Base-by-base conservation (phyloP, 352 stramenopile species). In the Pythium plurisporium region DNA sequence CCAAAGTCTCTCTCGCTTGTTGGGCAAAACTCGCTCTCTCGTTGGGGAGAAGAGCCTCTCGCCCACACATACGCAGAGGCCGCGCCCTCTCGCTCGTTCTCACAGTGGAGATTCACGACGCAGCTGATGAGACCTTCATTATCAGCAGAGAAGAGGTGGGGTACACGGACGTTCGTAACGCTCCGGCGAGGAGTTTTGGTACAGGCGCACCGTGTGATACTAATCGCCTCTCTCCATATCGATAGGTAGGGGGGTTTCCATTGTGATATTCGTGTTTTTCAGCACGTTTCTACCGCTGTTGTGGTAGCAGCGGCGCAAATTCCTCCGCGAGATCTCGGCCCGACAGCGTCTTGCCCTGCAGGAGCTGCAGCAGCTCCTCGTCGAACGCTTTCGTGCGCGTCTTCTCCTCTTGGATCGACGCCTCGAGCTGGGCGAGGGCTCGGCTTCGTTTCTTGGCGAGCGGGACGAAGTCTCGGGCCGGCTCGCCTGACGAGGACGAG, bases 311-410 rank as follows among this genome's bases (percentile, higher is more conserved):
- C 19, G 70, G 29, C 2, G 54, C 29, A 54, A 79, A 86, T 38
- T 86, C 73, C 30, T 82, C 76, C 19, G 71, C 59, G 4, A 87
- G 55, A 7, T 63, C 55, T 40, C 74, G 79, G 5, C 76, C 76
- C 17, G 76, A 81, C 41, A 80, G 55, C 9, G 74, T 80, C 55
- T 76, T 77, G 44, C 76, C 73, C 48, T 82, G 79, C 19, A 89
- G 67, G 63, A 81, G 76, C 59, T 65, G 65, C 38, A 89, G 50
- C 23, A 89, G 63, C 48, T 83, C 67, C 25, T 76, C 50, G 31
- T 76, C 64, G 36, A 89, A 89, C 4, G 62, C 69, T 4, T 56
- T 73, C 0, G 65, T 73, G 33, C 59, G 59, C 44, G 68, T 66
- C 49, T 77, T 85, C 41, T 87, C 79, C 48, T 67, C 58, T 31